Evolutionary conservation across 805 yeast species (phyloP).

Genomic region (Yamadazyma akitaensis): DNA sequence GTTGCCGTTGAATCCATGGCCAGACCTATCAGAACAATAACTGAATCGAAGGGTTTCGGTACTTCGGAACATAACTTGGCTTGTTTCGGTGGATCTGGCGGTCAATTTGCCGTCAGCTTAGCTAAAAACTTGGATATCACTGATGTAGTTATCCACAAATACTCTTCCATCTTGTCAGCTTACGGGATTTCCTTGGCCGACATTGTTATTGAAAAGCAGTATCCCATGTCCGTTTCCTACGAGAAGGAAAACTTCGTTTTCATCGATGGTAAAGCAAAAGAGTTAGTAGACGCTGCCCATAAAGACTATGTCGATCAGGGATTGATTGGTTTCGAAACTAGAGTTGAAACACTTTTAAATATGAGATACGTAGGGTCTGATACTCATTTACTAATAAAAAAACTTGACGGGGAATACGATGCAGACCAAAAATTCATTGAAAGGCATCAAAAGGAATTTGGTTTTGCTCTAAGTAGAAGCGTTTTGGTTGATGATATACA

Average conservation of each 20-base stretch:
- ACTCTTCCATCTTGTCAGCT: conserved; percentile 33
- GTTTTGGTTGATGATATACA: conserved; percentile 39
- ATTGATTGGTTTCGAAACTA: conserved; percentile 36
- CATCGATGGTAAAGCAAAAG: conserved; percentile 45
- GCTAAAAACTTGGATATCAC: conserved; percentile 28
- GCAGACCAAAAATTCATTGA: conserved; percentile 23
- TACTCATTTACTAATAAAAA: conserved; percentile 70
- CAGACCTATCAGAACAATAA: conserved; percentile 32
- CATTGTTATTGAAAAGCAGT: conserved; percentile 33
- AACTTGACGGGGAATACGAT: conserved; percentile 22
- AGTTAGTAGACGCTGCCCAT: conserved; percentile 42
- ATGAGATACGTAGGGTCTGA: conserved; percentile 89
- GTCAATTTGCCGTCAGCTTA: conserved; percentile 28
- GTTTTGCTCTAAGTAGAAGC: conserved; percentile 32
- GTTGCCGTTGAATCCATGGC: conserved; percentile 36
- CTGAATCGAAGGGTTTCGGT: conserved; percentile 33
- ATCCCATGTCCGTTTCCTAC: conserved; percentile 30
- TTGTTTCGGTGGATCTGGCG: conserved; percentile 39
- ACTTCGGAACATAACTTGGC: conserved; percentile 31
- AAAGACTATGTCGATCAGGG: conserved; percentile 49
- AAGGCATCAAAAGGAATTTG: conserved; percentile 34
- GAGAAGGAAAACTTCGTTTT: conserved; percentile 23
- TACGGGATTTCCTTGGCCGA: conserved; percentile 34
- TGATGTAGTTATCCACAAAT: conserved; percentile 30
- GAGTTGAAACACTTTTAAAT: conserved; percentile 65